Base-by-base conservation (phyloP, 164 flowering plant genomes). In the Piper betle region DNA sequence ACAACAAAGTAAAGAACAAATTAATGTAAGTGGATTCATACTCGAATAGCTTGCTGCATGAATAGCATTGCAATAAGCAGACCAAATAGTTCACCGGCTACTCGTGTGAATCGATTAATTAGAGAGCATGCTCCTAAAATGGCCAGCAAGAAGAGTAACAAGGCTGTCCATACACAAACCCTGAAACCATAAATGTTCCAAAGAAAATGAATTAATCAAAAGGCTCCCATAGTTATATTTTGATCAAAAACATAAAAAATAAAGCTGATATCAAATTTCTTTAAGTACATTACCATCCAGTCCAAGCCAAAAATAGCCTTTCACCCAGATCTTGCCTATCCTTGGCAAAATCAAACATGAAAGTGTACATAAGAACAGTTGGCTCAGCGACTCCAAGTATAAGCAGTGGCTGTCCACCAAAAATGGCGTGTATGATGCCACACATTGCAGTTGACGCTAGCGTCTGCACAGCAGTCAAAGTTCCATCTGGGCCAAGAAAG, bases 381-480 rank as follows among this genome's bases (percentile, higher is more conserved):
- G 99, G 99, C 71, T 93, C 97, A 12, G 99, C 99, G 40, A 93
- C 99, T 3, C 99, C 99, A 25, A 93, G 84, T 68, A 93, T 90
- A n/a, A 93, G 86, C 52, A 93, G 72, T 38, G 99, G 99, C 74
- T 93, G 99, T 17, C 99, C 99, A 55, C 99, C 99, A 69, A 93
- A 39, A 55, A 93, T 73, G 6, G 99, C 87, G 78, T 93, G 99
- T 67, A 93, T 85, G 66, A 93, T 62, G 13, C 99, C 99, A 77
- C 99, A 93, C 52, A 93, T 58, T 63, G 99, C 82, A 4, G 99
- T 93, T 54, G 99, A 93, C 63, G 95, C 85, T 6, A 93, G 89
- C 39, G 99, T 93, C 72, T 93, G 95, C 15, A 93, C 99, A 6
- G 99, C 96, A 61, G 96, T 93, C 68, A 93, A 33, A 53, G 72